phyloP scores from a whole-genome alignment of 495 filamentous ascomycete genomes.

The Glonium stellatum region DNA sequence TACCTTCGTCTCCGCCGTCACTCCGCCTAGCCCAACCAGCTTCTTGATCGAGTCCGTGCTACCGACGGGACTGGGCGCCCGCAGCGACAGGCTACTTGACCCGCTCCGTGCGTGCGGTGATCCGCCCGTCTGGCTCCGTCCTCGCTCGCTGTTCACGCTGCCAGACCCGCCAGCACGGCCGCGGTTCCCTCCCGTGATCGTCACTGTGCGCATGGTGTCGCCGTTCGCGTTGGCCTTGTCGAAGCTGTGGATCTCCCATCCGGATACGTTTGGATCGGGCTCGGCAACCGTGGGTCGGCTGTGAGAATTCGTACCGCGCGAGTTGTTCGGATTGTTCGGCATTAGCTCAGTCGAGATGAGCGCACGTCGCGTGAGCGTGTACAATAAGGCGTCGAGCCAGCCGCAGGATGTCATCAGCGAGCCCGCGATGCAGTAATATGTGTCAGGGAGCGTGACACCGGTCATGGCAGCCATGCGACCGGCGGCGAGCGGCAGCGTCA shows the following conservation, averaged over 20 bases:
- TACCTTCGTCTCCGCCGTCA: slow-evolving; percentile 1
- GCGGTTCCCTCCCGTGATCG: neutral
- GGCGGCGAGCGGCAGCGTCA: slow-evolving; percentile 63
- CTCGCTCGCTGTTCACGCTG: no score
- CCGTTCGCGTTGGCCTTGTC: neutral
- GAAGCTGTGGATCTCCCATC: neutral
- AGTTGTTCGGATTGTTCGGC: neutral
- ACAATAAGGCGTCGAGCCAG: slow-evolving; percentile 65
- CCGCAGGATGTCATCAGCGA: slow-evolving; percentile 67
- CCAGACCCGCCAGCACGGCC: neutral
- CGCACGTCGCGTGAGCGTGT: slow-evolving; percentile 58
- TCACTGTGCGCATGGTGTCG: neutral
- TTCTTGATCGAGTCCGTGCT: neutral
- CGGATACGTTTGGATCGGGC: neutral
- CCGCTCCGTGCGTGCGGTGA: neutral
- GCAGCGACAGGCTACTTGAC: neutral
- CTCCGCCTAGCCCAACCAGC: neutral
- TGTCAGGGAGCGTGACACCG: slow-evolving; percentile 45
- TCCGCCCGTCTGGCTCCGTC: no score
- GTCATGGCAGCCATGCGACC: slow-evolving; percentile 62
- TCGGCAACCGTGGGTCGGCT: no score
- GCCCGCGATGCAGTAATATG: slow-evolving; percentile 64
- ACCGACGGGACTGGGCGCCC: neutral
- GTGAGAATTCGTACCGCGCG: neutral
- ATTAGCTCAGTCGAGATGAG: slow-evolving; percentile 10